Evolutionary conservation across 2,329 filamentous ascomycete species (phyloP), one percentile per base, ranked within the genome.

Genomic region (Trematosphaeria pertusa): DNA sequence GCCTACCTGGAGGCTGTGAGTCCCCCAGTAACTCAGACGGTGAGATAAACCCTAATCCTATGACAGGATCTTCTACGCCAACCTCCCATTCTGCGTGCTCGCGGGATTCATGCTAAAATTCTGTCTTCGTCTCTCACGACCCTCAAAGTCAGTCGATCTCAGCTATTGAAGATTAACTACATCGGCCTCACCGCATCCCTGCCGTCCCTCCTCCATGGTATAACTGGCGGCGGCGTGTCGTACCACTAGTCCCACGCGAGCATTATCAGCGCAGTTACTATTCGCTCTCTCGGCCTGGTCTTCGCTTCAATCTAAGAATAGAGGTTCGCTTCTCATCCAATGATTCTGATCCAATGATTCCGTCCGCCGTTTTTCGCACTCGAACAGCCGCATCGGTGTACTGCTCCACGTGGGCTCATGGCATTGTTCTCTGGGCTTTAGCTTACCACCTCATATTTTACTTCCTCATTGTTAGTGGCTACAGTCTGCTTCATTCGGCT

Each of bases 401-500:
- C 31, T 43, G 34, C 21, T 43, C 30, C 12, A 18, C 40, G 6
- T 43, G 30, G 30, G 21, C 35, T 4, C 30, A 35, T n/a, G 40
- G 40, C 19, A 9, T 43, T n/a, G 40, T 43, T 4, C 40, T 43
- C 5, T 43, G 40, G 40, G 40, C 30, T 5, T n/a, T 43, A 8
- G 30, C 30, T 17, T 43, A 43, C 21, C 35, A 43, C 31, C 40
- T 43, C 24, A 43, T 43, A 5, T 31, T 43, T 12, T 43, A 43
- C 21, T 43, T 43, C 35, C 31, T 43, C 8, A 24, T 43, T 5
- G 31, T 18, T 4, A 28, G 40, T 12, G 30, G 40, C 6, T 31
- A 43, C 21, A 19, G 24, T 10, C 40, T 43, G 9, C 40, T 43
- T 6, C 30, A 28, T n/a, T 7, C 40, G 4, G 40, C 30, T 28